A percentile compares a stretch with the other conserved stretches of the same genome.
Conservation (phyloP, 192 early-diverging fungal genomes). For the Podila epigama region DNA sequence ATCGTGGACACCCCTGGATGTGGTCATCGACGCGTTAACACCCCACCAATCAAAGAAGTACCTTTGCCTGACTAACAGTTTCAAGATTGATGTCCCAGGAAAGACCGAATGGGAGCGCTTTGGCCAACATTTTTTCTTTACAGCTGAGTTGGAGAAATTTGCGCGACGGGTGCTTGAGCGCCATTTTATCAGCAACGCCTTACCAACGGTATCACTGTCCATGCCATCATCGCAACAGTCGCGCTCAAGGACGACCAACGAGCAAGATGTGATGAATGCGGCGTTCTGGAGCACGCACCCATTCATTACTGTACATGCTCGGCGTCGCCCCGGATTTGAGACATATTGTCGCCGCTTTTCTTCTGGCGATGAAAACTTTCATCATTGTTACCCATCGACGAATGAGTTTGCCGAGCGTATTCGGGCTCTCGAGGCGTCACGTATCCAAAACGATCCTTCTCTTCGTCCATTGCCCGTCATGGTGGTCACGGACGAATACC, state of each 20-base stretch:
- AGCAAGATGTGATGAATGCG: too few relatives aligned
- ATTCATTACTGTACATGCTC: conserved; percentile 22
- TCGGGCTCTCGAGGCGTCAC: neutral
- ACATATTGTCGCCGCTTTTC: conserved; percentile 16
- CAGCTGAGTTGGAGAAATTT: conserved; percentile 14
- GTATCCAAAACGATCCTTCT: neutral
- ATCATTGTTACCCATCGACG: conserved; percentile 22
- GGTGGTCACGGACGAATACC: conserved; percentile 26
- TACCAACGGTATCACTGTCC: neutral
- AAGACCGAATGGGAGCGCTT: conserved; percentile 31
- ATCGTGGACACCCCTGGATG: too few relatives aligned
- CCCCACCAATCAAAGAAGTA: too few relatives aligned
- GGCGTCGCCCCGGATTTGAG: conserved; percentile 20
- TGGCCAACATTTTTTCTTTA: conserved; percentile 34
- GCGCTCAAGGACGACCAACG: neutral
- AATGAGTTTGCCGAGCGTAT: conserved; percentile 9
- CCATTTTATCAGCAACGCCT: neutral
- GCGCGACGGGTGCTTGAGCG: conserved; percentile 7
- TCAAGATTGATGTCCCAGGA: conserved; percentile 17
- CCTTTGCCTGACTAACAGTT: conserved; percentile 28
- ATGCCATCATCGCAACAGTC: neutral
- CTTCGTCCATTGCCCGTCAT: conserved; percentile 11
- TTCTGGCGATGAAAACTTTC: conserved; percentile 1
- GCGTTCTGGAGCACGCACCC: neutral
- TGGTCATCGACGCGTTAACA: too few relatives aligned